Evolutionary conservation across 768 basidiomycete species (phyloP).

Genomic region (Pleurotus ostreatus): DNA sequence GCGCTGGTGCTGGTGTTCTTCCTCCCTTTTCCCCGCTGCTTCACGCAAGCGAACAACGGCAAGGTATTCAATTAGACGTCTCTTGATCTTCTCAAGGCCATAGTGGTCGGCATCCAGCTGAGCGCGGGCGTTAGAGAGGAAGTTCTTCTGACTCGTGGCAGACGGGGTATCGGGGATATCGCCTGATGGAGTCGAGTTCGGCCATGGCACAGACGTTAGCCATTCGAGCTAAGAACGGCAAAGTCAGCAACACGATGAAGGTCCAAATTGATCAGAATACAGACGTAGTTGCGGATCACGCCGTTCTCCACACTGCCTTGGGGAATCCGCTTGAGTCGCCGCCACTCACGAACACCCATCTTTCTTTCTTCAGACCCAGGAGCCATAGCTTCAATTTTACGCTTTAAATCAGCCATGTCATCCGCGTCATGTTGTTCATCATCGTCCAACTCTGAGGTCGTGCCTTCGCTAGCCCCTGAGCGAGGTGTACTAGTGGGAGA

Average conservation of each 20-base stretch:
- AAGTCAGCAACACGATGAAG: neutral
- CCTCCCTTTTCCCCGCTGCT: slow-evolving; percentile 36
- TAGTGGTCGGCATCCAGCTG: slow-evolving; percentile 91
- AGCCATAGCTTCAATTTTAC: slow-evolving; percentile 71
- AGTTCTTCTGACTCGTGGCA: slow-evolving; percentile 22
- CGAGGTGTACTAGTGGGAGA: neutral
- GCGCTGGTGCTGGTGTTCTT: slow-evolving; percentile 16
- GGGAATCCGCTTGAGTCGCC: slow-evolving; percentile 81
- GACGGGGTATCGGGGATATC: slow-evolving; percentile 14
- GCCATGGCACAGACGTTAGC: slow-evolving; percentile 85
- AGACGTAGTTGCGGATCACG: slow-evolving; percentile 78
- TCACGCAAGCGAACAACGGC: slow-evolving; percentile 73
- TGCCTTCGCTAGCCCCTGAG: slow-evolving; percentile 21
- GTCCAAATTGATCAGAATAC: slow-evolving; percentile 19
- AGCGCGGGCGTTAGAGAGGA: slow-evolving; percentile 64
- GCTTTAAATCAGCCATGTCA: slow-evolving; percentile 68
- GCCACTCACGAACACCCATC: slow-evolving; percentile 80
- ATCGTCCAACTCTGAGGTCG: slow-evolving; percentile 59
- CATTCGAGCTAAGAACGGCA: slow-evolving; percentile 69
- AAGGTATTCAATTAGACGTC: slow-evolving; percentile 86
- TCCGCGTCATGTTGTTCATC: slow-evolving; percentile 80
- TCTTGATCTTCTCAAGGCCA: slow-evolving; percentile 90
- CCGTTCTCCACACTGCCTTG: slow-evolving; percentile 88
- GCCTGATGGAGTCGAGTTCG: slow-evolving; percentile 34
- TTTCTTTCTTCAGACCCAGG: slow-evolving; percentile 76